These are phyloP conservation scores for Cercospora sp. DNA, from an alignment of 2,329 filamentous ascomycete genomes.

Conservation along the genomic window DNA sequence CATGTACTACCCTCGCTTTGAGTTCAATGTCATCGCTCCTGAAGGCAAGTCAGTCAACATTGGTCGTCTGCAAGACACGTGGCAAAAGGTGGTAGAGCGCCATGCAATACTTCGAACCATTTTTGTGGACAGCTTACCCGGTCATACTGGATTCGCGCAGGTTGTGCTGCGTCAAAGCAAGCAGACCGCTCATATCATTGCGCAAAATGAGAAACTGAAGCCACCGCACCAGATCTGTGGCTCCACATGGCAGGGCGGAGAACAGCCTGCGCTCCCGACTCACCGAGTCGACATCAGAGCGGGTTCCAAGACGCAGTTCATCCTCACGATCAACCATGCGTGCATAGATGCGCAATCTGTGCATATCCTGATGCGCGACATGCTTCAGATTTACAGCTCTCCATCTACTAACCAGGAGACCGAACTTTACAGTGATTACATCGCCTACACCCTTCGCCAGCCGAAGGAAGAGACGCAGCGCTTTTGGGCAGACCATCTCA, in stretches of 20 bases:
- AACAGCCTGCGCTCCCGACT: neutral
- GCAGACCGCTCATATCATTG: neutral
- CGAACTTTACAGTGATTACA: neutral
- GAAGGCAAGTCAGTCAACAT: neutral
- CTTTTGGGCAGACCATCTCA: neutral
- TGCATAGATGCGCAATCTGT: neutral
- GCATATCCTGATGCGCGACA: neutral
- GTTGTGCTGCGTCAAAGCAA: neutral
- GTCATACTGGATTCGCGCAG: neutral
- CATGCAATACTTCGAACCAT: neutral
- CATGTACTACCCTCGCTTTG: neutral
- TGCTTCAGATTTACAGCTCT: neutral
- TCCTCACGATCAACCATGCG: neutral
- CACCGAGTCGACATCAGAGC: neutral
- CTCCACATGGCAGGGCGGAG: neutral
- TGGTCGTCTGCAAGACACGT: neutral
- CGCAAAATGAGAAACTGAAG: neutral
- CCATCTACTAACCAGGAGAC: neutral
- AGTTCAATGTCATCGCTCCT: neutral
- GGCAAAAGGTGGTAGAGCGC: neutral
- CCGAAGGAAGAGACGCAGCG: neutral
- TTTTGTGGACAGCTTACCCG: neutral
- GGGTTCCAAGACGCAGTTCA: neutral
- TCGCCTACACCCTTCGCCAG: neutral
- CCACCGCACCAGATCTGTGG: neutral